Base-by-base conservation (phyloP, 2,329 filamentous ascomycete species). In the Fusarium sp. region DNA sequence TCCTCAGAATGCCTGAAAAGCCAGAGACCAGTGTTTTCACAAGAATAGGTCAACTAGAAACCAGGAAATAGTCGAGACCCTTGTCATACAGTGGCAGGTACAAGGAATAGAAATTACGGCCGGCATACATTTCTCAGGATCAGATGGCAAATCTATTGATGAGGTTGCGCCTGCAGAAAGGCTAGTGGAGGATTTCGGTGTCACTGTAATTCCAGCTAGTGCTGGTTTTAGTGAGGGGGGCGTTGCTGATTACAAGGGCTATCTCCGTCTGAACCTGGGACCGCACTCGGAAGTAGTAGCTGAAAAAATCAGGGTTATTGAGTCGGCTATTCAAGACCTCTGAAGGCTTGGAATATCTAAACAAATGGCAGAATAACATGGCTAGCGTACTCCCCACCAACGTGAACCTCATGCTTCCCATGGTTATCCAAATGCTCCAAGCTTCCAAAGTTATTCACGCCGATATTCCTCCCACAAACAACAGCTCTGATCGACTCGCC, bases 401-500 rank as follows among this genome's bases (percentile, higher is more conserved):
- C 39, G 3, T 47, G n/a, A 15, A 68, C 55, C 1, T 47, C 30
- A n/a, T 68, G 54, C 1, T 39, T 61, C 6, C 63, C 65, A 42
- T 68, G 59, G 1, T 68, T 68, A 3, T 68, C 63, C 5, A 54
- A 28, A 47, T 68, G 65, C 15, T 68, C 65, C 14, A 67, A 7
- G 12, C 63, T 68, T 30, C 65, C 65, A 41, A 68, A 68, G 1
- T 68, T 68, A 20, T 41, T 68, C 0, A 68, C 65, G 0, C 65
- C 65, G 6, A 68, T 11, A 20, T 68, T 68, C 2, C 63, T 36
- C 0, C 65, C 63, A 8, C 20, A n/a, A 1, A 68, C 30, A 16
- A 68, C 54, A 11, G 47, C 63, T 3, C 65, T 26, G 5, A 68
- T 33, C 0, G 63, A 68, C 35, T 68, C 65, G 0, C 65, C 65